Conservation (phyloP, 495 filamentous ascomycete genomes). For the Evansstolkia leycettana region DNA sequence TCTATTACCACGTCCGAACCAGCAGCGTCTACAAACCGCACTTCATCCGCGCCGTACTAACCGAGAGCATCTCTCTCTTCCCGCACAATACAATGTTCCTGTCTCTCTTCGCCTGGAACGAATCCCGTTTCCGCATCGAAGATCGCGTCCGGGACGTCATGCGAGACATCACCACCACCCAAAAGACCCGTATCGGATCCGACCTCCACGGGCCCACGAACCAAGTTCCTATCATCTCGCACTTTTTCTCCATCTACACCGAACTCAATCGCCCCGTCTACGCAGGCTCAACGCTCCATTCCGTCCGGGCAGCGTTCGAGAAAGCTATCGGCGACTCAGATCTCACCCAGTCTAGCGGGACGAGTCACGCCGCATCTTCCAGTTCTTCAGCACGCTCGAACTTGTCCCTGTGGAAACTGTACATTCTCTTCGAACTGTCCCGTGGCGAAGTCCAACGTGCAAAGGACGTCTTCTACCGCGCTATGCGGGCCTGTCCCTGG, state of each 20-base stretch:
- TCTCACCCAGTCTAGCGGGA: no score
- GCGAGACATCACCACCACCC: slow-evolving; percentile 28
- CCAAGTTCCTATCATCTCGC: slow-evolving; percentile 36
- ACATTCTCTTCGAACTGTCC: slow-evolving; percentile 44
- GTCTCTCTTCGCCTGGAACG: slow-evolving; percentile 56
- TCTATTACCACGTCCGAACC: slow-evolving; percentile 51
- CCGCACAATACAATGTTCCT: slow-evolving; percentile 73
- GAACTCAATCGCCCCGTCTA: slow-evolving; percentile 40
- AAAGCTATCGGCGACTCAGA: slow-evolving; percentile 39
- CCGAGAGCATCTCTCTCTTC: slow-evolving; percentile 46
- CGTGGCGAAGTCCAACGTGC: slow-evolving; percentile 26
- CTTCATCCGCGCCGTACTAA: slow-evolving; percentile 46
- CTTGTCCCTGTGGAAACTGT: slow-evolving; percentile 53
- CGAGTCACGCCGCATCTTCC: slow-evolving; percentile 9
- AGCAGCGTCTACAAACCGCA: slow-evolving; percentile 49
- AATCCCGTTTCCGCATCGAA: slow-evolving; percentile 53
- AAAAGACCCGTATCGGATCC: neutral
- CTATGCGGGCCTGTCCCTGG: slow-evolving; percentile 56
- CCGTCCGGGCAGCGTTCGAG: slow-evolving; percentile 59
- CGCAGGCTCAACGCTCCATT: slow-evolving; percentile 42
- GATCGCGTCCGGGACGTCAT: slow-evolving; percentile 58
- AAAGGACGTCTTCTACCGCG: slow-evolving; percentile 36
- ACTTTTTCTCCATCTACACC: slow-evolving; percentile 54
- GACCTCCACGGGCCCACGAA: no score
- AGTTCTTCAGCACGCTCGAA: slow-evolving; percentile 35